Base-by-base conservation (phyloP, 495 filamentous ascomycete genomes). In the Acidomyces sp. region DNA sequence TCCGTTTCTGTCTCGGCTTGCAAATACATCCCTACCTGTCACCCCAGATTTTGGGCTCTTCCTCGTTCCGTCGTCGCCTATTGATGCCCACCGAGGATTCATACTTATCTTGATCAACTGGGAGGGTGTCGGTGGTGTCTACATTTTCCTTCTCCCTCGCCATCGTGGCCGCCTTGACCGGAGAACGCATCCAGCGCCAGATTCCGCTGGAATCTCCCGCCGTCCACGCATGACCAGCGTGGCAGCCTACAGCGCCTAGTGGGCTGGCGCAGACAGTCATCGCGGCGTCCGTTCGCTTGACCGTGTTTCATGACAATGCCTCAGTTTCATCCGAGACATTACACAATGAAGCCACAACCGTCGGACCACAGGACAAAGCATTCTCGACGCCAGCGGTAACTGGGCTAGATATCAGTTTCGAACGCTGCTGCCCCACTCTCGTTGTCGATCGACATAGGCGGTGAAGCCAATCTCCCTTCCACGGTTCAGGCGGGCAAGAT, bases 251-350 rank as follows among this genome's bases (percentile, higher is more conserved):
- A 23, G 45, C 24, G 32, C 31, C 21, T 43, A 37, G 34, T 20
- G 31, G 45, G 24, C 37, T 32, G 32, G n/a, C 45, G 33, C 45
- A 43, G 43, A 48, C 45, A 48, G 45, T 48, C 45, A 48, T 48
- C 38, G 24, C 10, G n/a, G 3, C 17, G n/a, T 26, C 4, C 27
- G 10, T 43, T 43, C 17, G 34, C 43, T 48, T 37, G 32, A 46
- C 12, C 37, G 4, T 33, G 18, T 18, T 41, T 28, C 22, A 27
- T n/a, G 30, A 48, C 39, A 37, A 48, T 48, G 45, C 38, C 16
- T 16, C 31, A 16, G 22, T 24, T 23, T 36, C 39, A 42, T 37
- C 39, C 39, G 39, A 48, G 39, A 48, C 39, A 47, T 47, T 26
- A 13, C 19, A 47, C 44, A 47, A 47, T 47, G 44, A 35, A 18